Conservation (phyloP, 179 eudicot species). For the Actinidia polygama region DNA sequence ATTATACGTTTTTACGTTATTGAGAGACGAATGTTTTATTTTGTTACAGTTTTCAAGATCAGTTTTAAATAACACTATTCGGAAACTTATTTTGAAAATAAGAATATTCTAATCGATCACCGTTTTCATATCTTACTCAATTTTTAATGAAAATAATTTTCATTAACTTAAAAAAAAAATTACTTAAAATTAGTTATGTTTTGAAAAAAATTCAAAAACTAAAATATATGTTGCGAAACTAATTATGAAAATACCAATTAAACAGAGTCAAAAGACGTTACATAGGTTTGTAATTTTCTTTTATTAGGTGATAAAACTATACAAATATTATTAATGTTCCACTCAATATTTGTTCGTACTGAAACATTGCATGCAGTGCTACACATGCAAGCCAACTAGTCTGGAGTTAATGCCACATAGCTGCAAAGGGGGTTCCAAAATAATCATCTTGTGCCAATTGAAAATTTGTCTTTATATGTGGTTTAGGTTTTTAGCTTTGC, state of each 20-base stretch:
- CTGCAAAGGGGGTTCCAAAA: background rate
- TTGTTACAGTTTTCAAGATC: too few relatives aligned
- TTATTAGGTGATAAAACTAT: too few relatives aligned
- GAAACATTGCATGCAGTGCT: background rate
- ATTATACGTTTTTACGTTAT: background rate
- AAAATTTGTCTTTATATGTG: background rate
- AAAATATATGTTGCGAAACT: too few relatives aligned
- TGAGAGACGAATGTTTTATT: background rate
- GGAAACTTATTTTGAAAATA: background rate
- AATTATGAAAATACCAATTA: background rate
- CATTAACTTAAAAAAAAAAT: too few relatives aligned
- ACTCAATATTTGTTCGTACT: background rate
- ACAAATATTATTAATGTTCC: too few relatives aligned
- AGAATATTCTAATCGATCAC: background rate
- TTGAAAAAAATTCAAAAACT: too few relatives aligned
- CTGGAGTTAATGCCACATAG: background rate
- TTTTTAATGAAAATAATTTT: too few relatives aligned
- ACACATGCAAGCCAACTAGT: slow-evolving; percentile 16
- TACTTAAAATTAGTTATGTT: too few relatives aligned
- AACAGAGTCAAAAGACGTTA: background rate
- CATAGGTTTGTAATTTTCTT: background rate
- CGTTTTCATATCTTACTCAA: too few relatives aligned
- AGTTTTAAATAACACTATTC: background rate
- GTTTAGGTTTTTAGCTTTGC: background rate
- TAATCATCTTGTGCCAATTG: background rate